Base-by-base conservation (phyloP, 1,284 basidiomycete genomes). In the Cryptococcus sp. region DNA sequence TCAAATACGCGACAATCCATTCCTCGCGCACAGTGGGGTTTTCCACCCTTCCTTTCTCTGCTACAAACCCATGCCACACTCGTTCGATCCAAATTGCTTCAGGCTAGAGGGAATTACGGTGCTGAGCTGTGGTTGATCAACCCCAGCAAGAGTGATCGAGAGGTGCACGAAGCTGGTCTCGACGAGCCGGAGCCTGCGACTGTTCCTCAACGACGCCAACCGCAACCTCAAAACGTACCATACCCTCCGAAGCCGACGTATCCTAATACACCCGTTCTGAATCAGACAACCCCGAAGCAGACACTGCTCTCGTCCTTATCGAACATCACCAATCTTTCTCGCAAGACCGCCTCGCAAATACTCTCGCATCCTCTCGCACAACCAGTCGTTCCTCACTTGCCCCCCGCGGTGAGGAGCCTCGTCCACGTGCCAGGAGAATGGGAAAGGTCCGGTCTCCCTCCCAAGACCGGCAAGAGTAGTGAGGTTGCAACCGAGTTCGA, bases 351-450 rank as follows among this genome's bases (percentile, higher is more conserved):
- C 0, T 91, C 93, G 71, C 89, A 93, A 63, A 91, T 97, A 10
- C 83, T 97, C 5, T 93, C 91, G 0, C 93, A 96, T 71, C 93
- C 93, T 0, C 84, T 96, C 20, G 93, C 93, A 2, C 91, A 93
- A 72, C 93, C 93, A 3, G 93, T 97, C 39, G 84, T 96, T 0
- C 93, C 93, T 4, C 93, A 96, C 72, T 84, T 98, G 7, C 93
- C 93, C 0, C 90, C 93, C 62, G 92, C 93, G 0, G 90, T 95
- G 47, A 85, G 85, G 64, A 91, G 88, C 60, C 84, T 96, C 42
- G 91, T 95, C 1, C 90, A 87, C 68, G 92, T 67, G 2, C 70
- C 69, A 1, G 90, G 90, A 17, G 92, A 91, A 63, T 77, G 72
- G 75, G 76, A 78, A 69, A 84, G 86, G 76, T 85, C 87, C 13